Evolutionary conservation across 768 basidiomycete species (phyloP), one percentile per base, ranked within the genome.

Genomic region (Exidia glandulosa): DNA sequence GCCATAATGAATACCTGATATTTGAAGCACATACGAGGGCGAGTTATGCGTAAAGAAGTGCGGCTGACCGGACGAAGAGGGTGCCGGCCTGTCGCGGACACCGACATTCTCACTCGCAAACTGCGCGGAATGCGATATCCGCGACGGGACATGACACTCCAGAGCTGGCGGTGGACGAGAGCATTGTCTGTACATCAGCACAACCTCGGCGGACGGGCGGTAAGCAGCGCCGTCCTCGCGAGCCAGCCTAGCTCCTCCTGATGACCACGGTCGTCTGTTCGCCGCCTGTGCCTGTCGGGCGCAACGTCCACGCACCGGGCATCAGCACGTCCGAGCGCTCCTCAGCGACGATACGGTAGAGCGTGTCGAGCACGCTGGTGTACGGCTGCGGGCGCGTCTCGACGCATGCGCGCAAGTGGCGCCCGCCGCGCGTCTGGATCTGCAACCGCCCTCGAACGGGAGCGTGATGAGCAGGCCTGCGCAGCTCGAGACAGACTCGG

Each of bases 301-400:
- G 50, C 50, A 54, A 27, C 3, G 50, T 54, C 50, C 50, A 14
- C 57, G 71, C 62, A 57, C 65, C 71, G 62, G 68, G 68, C 52
- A 88, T 77, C 31, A 88, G 87, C 59, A 88, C 74, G 64, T 90
- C 90, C 25, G 93, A 92, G 58, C 91, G 83, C 71, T 98, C 96
- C 75, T 98, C 96, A 0, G 89, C 92, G 60, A 94, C 70, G 63
- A 98, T 91, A 66, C 94, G 86, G 87, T 90, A 98, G 62, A 95
- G 75, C 14, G 87, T 80, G 67, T 99, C 95, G 16, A 96, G 86
- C 50, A 99, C 78, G 3, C 96, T 95, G 65, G 88, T 87, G 73
- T 98, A 98, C n/a, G 91, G 85, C 62, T 80, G 81, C 25, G 94
- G 91, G 23, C 90, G 80, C 60, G 89, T 77, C 72, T 93, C 88